A percentile compares a stretch with the other conserved stretches of the same genome.
Evolutionary conservation across 345 rosid genomes (phyloP).

Genomic region (Chamaenerion angustifolium): DNA sequence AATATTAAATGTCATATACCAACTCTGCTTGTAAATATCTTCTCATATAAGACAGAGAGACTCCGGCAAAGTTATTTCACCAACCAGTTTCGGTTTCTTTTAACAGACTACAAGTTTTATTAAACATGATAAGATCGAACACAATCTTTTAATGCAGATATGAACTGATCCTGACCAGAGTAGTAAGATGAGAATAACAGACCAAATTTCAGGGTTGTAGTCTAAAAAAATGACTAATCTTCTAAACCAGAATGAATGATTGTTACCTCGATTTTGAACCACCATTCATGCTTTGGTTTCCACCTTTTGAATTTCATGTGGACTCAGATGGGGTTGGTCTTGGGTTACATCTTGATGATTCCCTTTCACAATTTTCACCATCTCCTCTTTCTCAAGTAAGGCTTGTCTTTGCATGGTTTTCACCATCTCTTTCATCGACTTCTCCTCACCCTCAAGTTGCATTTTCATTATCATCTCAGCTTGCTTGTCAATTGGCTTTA

Average conservation of each 20-base stretch:
- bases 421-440: slow-evolving; percentile 57
- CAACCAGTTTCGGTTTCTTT: neutral
- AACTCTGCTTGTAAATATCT: neutral
- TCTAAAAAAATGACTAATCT: too few relatives aligned
- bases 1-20: neutral
- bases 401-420: slow-evolving; percentile 45
- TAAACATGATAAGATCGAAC: neutral
- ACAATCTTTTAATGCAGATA: neutral
- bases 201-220: too few relatives aligned
- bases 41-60: slow-evolving; percentile 1
- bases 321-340: slow-evolving; percentile 9
- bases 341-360: slow-evolving; percentile 9
- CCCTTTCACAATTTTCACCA: slow-evolving; percentile 23
- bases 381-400: slow-evolving; percentile 42
- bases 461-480: slow-evolving; percentile 61
- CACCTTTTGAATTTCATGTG: slow-evolving; percentile 5
- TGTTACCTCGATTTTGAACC: too few relatives aligned
- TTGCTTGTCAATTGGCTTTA: slow-evolving; percentile 75
- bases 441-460: slow-evolving; percentile 83
- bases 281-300: slow-evolving; percentile 6
- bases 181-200: neutral
- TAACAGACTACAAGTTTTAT: neutral
- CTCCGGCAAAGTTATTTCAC: neutral
- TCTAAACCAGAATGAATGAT: too few relatives aligned
- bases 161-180: neutral